Conservation (phyloP, 1,284 basidiomycete genomes). For the Dichomitus squalens region DNA sequence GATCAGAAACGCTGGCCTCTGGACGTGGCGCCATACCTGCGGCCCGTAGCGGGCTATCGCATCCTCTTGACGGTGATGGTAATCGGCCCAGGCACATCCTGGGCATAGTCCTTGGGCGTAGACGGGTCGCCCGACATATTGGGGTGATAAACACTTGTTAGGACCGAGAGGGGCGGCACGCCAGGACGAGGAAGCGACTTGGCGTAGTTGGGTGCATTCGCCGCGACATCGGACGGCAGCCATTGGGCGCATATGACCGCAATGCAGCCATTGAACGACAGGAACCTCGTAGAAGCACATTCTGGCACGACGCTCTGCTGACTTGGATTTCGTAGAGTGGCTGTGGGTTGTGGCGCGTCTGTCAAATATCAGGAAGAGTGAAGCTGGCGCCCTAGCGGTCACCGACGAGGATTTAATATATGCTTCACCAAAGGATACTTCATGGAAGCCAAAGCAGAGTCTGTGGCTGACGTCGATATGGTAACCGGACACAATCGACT, state of each 20-base stretch:
- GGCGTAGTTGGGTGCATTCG: neutral
- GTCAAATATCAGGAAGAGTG: neutral
- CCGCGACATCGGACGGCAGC: neutral
- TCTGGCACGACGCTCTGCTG: too few species aligned
- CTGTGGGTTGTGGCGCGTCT: neutral
- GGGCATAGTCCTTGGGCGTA: neutral
- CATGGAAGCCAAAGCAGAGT: neutral
- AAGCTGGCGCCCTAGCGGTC: too few species aligned
- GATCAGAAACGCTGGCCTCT: neutral
- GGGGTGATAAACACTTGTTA: neutral
- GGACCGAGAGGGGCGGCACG: neutral
- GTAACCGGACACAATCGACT: neutral
- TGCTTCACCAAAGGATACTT: neutral
- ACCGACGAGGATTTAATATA: neutral
- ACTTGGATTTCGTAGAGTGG: too few species aligned
- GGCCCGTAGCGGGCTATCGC: neutral
- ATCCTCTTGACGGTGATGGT: neutral
- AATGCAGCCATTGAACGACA: conserved; percentile 4
- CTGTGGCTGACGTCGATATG: neutral
- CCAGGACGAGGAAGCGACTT: neutral
- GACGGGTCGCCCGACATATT: neutral
- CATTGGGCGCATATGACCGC: neutral
- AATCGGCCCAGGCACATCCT: neutral
- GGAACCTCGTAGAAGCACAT: conserved; percentile 8
- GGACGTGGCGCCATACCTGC: neutral